Conservation (phyloP, 805 yeast species). For the Candida coleopterorum region DNA sequence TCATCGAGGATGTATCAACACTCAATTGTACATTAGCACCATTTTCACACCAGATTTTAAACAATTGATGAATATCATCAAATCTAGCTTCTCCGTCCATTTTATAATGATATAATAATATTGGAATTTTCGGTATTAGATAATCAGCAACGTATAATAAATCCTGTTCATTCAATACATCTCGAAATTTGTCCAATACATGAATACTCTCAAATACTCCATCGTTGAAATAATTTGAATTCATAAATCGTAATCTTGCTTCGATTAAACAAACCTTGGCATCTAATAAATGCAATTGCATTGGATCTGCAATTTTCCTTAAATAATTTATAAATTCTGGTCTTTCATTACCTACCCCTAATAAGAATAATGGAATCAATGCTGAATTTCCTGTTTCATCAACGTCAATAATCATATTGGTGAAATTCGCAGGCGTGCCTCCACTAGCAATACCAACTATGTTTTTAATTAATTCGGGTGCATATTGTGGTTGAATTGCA, state of each 20-base stretch:
- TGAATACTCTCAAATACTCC: not conserved
- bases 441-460: slow-evolving; percentile 30
- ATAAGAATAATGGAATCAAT: slow-evolving; percentile 22
- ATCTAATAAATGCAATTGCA: not conserved
- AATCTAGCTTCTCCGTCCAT: slow-evolving; percentile 17
- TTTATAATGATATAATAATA: slow-evolving; percentile 17
- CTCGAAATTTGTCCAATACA: slow-evolving; percentile 11
- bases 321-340: slow-evolving; percentile 14
- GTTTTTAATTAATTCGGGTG: slow-evolving; percentile 24
- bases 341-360: slow-evolving; percentile 27
- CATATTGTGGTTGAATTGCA: slow-evolving; percentile 29
- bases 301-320: not conserved
- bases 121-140: slow-evolving; percentile 14
- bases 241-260: not conserved
- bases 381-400: slow-evolving; percentile 27
- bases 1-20: slow-evolving; percentile 20
- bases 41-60: slow-evolving; percentile 22
- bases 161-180: not conserved
- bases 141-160: not conserved
- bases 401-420: slow-evolving; percentile 17
- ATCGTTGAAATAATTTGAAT: not conserved
- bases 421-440: slow-evolving; percentile 30
- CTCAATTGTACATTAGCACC: slow-evolving; percentile 23
- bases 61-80: slow-evolving; percentile 16
- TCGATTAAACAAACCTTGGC: not conserved